Percentiles rank a stretch among this genome's conserved stretches.
These are phyloP conservation scores for Mucor racemosus DNA, from an alignment of 371 early-diverging fungal species.

Conservation along the genomic window DNA sequence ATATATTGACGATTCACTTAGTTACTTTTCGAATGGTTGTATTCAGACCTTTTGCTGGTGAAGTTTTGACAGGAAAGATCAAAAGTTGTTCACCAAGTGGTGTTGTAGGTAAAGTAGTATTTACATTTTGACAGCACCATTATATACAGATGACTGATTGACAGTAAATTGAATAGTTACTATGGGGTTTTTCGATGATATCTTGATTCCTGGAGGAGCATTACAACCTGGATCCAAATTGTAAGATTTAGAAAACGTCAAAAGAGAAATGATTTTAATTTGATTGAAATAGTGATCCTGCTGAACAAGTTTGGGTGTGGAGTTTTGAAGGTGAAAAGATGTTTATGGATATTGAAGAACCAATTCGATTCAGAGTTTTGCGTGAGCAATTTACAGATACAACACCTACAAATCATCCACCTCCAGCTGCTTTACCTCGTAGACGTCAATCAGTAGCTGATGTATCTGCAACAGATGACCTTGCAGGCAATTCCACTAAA, in stretches of 20 bases:
- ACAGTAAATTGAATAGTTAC: conserved; percentile 56
- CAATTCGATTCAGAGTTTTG: conserved; percentile 79
- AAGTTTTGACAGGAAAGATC: conserved; percentile 83
- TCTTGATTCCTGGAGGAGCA: conserved; percentile 73
- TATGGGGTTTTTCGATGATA: conserved; percentile 93
- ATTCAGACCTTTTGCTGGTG: conserved; percentile 91
- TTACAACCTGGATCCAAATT: conserved; percentile 71
- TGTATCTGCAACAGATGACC: conserved; percentile 46
- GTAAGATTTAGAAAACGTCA: conserved; percentile 32
- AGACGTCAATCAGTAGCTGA: conserved; percentile 51
- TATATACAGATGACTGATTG: not conserved
- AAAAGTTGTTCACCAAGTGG: conserved; percentile 73
- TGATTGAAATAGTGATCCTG: conserved; percentile 55
- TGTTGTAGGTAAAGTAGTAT: conserved; percentile 36
- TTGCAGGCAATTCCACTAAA: conserved; percentile 63
- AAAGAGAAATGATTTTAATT: not conserved
- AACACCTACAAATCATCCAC: conserved; percentile 62
- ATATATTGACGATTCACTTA: conserved; percentile 13
- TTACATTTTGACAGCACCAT: too few relatives aligned
- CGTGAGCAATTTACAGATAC: conserved; percentile 81
- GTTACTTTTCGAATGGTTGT: conserved; percentile 85
- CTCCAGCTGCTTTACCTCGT: not conserved
- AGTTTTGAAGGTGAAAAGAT: conserved; percentile 81
- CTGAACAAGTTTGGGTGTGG: conserved; percentile 91
- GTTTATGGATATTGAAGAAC: conserved; percentile 83